phyloP scores from a whole-genome alignment of 202 grass and related monocot genomes.

The Musa balbisiana region DNA sequence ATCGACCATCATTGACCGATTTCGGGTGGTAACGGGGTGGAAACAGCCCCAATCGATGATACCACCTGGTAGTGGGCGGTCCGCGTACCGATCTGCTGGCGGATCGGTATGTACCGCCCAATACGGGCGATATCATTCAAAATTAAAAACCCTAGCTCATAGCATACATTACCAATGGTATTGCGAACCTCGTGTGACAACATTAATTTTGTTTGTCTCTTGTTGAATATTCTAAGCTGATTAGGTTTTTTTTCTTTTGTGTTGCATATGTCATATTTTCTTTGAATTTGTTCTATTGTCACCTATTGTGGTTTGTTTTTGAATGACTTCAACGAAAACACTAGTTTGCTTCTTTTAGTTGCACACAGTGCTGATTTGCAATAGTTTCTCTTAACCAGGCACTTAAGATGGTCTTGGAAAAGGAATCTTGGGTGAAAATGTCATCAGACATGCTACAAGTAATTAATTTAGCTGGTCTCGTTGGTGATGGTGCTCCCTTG shows the following conservation, averaged over 20 bases:
- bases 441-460: conserved; percentile 56
- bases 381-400: conserved; percentile 47
- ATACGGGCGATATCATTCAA: too few species aligned
- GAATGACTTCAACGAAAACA: neutral
- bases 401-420: conserved; percentile 96
- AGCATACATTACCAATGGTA: too few species aligned
- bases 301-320: neutral
- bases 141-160: too few species aligned
- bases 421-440: conserved; percentile 92
- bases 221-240: too few species aligned
- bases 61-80: too few species aligned
- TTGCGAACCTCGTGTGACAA: too few species aligned
- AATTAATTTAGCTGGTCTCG: conserved; percentile 90
- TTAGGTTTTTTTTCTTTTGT: neutral
- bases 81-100: too few species aligned
- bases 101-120: too few species aligned
- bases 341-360: conserved; percentile 20
- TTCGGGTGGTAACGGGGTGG: too few species aligned
- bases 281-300: neutral
- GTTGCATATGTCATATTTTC: neutral
- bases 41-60: too few species aligned
- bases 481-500: conserved; percentile 84
- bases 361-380: conserved; percentile 2
- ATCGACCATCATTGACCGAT: too few species aligned
- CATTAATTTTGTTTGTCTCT: too few species aligned